Percentiles rank a stretch among this genome's conserved stretches.
phyloP scores from a whole-genome alignment of 1,284 basidiomycete species.

The Heterobasidion occidentale region DNA sequence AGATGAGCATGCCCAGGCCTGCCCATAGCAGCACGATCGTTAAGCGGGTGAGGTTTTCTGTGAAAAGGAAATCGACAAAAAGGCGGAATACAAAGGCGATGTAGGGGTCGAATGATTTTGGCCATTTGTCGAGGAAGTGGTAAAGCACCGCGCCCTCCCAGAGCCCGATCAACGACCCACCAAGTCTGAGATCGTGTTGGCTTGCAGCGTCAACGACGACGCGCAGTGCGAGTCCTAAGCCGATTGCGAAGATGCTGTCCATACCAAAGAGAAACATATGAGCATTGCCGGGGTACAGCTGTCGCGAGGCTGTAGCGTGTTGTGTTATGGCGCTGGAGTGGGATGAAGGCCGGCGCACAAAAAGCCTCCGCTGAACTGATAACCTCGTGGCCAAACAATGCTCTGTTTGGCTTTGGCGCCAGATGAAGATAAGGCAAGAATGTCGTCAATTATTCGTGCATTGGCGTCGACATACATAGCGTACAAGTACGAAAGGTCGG shows the following conservation, averaged over 20 bases:
- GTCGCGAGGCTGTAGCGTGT: background rate
- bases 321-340: background rate
- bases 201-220: constrained; percentile 30
- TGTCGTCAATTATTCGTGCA: too few relatives aligned
- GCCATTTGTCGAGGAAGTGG: constrained; percentile 60
- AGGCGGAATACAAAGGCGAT: constrained; percentile 55
- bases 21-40: constrained; percentile 60
- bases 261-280: constrained; percentile 15
- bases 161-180: constrained; percentile 55
- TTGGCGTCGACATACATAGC: too few relatives aligned
- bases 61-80: constrained; percentile 60
- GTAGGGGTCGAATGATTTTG: constrained; percentile 53
- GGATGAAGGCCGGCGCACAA: background rate
- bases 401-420: background rate
- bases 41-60: constrained; percentile 47
- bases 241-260: constrained; percentile 30
- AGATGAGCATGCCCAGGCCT: constrained; percentile 55
- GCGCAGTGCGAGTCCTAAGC: constrained; percentile 28
- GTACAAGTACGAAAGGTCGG: too few relatives aligned
- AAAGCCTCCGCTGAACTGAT: background rate
- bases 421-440: background rate
- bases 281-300: background rate
- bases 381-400: background rate
- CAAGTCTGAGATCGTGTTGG: constrained; percentile 35
- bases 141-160: constrained; percentile 71